Base-by-base conservation (phyloP, 352 stramenopile species). In the Thalassiosira hispida region DNA sequence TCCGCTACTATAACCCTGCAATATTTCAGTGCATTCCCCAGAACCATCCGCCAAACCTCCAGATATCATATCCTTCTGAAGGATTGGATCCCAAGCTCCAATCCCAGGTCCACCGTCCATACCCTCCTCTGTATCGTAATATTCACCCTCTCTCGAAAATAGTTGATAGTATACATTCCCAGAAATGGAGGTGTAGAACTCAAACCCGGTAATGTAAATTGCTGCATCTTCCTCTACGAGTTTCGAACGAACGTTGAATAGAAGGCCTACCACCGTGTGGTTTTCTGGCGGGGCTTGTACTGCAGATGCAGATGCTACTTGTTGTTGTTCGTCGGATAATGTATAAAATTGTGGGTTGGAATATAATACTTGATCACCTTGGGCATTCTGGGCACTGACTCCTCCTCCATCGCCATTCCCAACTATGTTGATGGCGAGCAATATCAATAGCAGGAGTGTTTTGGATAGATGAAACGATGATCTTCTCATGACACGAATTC, bases 141-240 rank as follows among this genome's bases (percentile, higher is more conserved):
- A 78, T 1, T n/a, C 3, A 16, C 69, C 69, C 14, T 63, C 47
- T 51, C 46, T 59, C 9, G 69, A 64, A 18, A 52, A 69, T 0
- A 78, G 18, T 29, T 78, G 22, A 38, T 78, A 78, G 31, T 47
- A 78, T 20, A 78, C 20, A 2, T 9, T 46, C 9, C 40, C 69
- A 11, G 8, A n/a, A 35, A 59, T 14, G 18, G 42, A 38, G 12
- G 69, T 72, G 47, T 57, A 46, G 25, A 78, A 78, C 46, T 78
- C 69, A 22, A 78, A 64, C 22, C 69, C 69, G 2, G 69, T 72
- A 27, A 76, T 68, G 25, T 67, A 33, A 22, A 76, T 25, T 12
- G 14, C 46, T 12, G 16, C 66, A 47, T 65, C 18, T 4, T 20
- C 29, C 4, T 25, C 9, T 60, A 20, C 4, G 40, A 18, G 9